phyloP scores from a whole-genome alignment of 805 yeast genomes.

The Saccharomycopsis guyanensis region DNA sequence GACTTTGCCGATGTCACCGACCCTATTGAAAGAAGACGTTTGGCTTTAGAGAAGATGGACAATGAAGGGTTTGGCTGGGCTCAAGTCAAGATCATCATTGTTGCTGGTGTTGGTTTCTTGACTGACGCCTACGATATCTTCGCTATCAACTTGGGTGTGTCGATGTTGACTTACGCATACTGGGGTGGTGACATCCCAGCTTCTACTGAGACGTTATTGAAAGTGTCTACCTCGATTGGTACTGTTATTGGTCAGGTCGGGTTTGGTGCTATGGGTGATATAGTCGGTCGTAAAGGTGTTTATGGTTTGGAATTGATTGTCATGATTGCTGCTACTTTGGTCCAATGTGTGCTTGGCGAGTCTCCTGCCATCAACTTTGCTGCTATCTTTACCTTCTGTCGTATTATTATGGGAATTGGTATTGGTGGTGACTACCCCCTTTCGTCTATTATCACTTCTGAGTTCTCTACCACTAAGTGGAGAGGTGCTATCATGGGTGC shows the following conservation, averaged over 20 bases:
- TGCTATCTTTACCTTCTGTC: constrained; percentile 67
- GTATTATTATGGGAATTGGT: constrained; percentile 92
- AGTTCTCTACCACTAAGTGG: constrained; percentile 91
- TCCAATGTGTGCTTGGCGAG: constrained; percentile 67
- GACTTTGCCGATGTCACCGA: constrained; percentile 78
- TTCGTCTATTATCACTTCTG: constrained; percentile 88
- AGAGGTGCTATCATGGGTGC: constrained; percentile 98
- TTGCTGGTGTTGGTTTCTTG: constrained; percentile 91
- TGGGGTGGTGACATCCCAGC: constrained; percentile 60
- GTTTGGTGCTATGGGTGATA: constrained; percentile 78
- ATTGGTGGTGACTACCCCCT: constrained; percentile 96
- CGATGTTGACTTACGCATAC: constrained; percentile 72
- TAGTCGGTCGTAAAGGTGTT: constrained; percentile 76
- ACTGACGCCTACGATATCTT: constrained; percentile 92
- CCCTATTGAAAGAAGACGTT: constrained; percentile 80
- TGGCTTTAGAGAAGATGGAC: constrained; percentile 78
- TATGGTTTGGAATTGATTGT: constrained; percentile 83
- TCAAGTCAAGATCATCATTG: constrained; percentile 71
- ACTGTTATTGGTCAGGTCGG: constrained; percentile 86
- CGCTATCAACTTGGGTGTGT: constrained; percentile 74
- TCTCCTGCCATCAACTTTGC: constrained; percentile 67
- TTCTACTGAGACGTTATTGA: constrained; percentile 68
- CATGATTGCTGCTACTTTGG: constrained; percentile 71
- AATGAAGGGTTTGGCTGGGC: constrained; percentile 76
- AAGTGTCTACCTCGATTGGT: constrained; percentile 89